These are phyloP conservation scores for Fusarium algeriense DNA, from an alignment of 2,329 filamentous ascomycete species.

Conservation along the genomic window DNA sequence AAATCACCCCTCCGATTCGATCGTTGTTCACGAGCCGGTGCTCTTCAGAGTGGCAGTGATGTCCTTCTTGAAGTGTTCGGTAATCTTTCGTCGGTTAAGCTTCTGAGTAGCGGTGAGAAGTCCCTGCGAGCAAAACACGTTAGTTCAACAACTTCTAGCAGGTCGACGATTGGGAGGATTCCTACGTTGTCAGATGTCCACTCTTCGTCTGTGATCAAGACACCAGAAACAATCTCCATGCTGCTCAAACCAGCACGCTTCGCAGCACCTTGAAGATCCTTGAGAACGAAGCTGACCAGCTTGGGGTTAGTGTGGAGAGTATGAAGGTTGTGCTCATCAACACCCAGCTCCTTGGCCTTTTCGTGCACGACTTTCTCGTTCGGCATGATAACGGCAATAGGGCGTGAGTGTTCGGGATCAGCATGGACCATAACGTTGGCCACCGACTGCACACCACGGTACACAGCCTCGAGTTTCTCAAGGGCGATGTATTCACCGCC, in stretches of 20 bases:
- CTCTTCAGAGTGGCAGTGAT: constrained; percentile 60
- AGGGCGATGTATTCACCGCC: constrained; percentile 97
- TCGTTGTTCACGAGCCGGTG: constrained; percentile 35
- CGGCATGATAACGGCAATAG: constrained; percentile 82
- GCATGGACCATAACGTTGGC: constrained; percentile 91
- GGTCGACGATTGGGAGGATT: constrained; percentile 39
- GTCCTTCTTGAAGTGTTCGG: constrained; percentile 63
- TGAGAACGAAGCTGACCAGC: constrained; percentile 70
- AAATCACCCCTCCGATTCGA: constrained; percentile 8
- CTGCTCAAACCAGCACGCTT: constrained; percentile 74
- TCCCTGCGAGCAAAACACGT: constrained; percentile 56
- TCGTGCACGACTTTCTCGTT: constrained; percentile 73
- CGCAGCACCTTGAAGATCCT: constrained; percentile 75
- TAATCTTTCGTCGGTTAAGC: constrained; percentile 66
- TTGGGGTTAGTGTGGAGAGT: constrained; percentile 75
- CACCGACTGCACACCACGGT: constrained; percentile 82
- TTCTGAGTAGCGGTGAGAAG: constrained; percentile 73
- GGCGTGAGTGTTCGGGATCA: constrained; percentile 78
- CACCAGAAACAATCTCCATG: constrained; percentile 81
- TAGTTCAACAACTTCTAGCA: constrained; percentile 21
- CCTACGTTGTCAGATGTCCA: constrained; percentile 89
- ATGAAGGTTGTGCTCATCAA: constrained; percentile 77
- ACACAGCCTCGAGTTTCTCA: constrained; percentile 94
- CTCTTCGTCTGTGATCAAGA: constrained; percentile 85
- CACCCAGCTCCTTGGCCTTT: constrained; percentile 70